Percentiles rank a stretch among this genome's conserved stretches.
These are phyloP conservation scores for Cercis canadensis DNA, from an alignment of 306 rosid genomes.

Conservation along the genomic window DNA sequence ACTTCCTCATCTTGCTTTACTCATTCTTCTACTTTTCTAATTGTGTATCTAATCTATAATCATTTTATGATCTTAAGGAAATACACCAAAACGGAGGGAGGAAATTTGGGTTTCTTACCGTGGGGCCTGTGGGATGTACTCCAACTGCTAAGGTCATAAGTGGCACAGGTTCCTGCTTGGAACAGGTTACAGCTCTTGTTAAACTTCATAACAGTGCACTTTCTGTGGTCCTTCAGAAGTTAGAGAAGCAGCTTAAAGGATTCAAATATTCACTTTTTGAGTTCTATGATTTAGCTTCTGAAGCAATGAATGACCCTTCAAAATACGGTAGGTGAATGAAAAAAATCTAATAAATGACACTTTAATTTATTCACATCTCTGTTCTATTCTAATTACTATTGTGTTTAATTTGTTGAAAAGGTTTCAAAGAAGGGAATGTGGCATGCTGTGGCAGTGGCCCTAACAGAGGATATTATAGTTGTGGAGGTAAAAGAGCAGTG, in stretches of 20 bases:
- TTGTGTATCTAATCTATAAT: not conserved
- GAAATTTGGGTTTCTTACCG: constrained; percentile 52
- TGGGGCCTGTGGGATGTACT: constrained; percentile 44
- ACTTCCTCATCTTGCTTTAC: not conserved
- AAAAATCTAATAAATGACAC: not conserved
- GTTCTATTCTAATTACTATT: not conserved
- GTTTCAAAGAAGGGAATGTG: constrained; percentile 51
- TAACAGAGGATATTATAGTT: constrained; percentile 49
- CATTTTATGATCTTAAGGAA: constrained; percentile 26
- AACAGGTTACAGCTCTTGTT: constrained; percentile 29
- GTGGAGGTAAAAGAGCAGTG: constrained; percentile 59
- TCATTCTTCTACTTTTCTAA: not conserved
- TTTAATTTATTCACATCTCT: not conserved
- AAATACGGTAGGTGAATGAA: constrained; percentile 53
- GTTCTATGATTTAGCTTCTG: constrained; percentile 1
- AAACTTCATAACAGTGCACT: constrained; percentile 48
- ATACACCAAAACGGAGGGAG: constrained; percentile 56
- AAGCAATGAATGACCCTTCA: constrained; percentile 45
- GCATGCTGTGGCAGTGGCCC: constrained; percentile 74
- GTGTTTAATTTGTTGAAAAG: constrained; percentile 27
- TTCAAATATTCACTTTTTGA: constrained; percentile 52
- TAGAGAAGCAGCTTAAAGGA: constrained; percentile 48
- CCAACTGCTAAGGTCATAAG: constrained; percentile 29
- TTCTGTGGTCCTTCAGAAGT: constrained; percentile 34
- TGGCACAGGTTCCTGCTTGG: constrained; percentile 40